Evolutionary conservation across 2,329 filamentous ascomycete species (phyloP), one percentile per base, ranked within the genome.

Genomic region (Penicillium sp.): DNA sequence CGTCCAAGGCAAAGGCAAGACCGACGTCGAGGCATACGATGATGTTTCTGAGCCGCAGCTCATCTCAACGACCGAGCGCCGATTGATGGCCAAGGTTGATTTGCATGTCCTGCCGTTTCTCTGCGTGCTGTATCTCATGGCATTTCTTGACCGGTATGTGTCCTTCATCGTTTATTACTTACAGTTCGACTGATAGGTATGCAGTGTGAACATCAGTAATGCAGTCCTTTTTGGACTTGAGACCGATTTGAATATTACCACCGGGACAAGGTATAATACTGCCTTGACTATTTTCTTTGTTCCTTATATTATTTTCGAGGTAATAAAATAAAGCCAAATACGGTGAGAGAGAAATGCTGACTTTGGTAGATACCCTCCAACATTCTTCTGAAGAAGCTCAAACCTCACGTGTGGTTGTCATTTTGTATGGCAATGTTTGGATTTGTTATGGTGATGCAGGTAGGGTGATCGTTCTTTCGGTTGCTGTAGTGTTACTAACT

Each of bases 361-460:
- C 85, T 87, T 35, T 86, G 90, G 18, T 12, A 60, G 75, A 89
- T 92, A 56, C 87, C 86, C 0, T 87, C 84, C 62, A 89, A 89
- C 66, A 82, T 91, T 55, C 72, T 91, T 26, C 75, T 92, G 50
- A 91, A 91, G 75, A 79, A 74, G 58, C 75, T 87, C 55, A 82
- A 79, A 61, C 87, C 87, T 1, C 81, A 86, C 60, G 74, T 89
- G 48, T 91, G 87, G 89, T 79, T 96, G 23, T 85, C 87, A 3
- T 68, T 84, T 52, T 96, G 92, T 76, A 96, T 96, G 88, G 88
- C 93, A 62, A 75, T 84, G 57, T 97, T 96, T 63, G 89, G 90
- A 9, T 76, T 95, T 21, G 82, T 87, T 46, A 90, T 88, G 20
- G 78, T 89, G 28, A 58, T 58, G 56, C 56, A 58, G 53, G 53